Base-by-base conservation (phyloP, 2,329 filamentous ascomycete genomes). In the Tolypocladium tundrense region DNA sequence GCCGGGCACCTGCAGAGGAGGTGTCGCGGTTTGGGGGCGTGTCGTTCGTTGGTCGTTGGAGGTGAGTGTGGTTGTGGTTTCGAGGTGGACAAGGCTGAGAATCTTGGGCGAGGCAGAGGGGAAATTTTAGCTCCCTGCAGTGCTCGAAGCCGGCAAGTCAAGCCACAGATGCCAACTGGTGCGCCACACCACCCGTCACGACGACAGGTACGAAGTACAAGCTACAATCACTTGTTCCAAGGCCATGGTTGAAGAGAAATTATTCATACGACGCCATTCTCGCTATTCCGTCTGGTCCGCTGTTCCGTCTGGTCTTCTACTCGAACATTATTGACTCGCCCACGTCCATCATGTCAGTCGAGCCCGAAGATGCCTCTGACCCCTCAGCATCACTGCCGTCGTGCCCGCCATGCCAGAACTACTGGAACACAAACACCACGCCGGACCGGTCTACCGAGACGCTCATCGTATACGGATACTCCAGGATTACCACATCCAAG, bases 381-480 rank as follows among this genome's bases (percentile, higher is more conserved):
- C 13, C 24, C 24, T 4, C 21, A 16, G n/a, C 55, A 51, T 58
- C 33, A 40, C 40, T 42, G 24, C 27, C 40, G n/a, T 54, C 35
- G 51, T 53, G 27, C 51, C 40, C 43, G 57, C 55, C 53, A 45
- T 56, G 51, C 54, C 60, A 58, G 48, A n/a, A 63, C 65, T 72
- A 81, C 64, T 79, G 76, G 68, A 87, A 96, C 56, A 97, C 86
- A 78, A 94, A 96, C 52, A 97, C 85, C 70, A 93, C 87, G 0
- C 94, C 94, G 43, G 87, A 89, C 65, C 93, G 80, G 77, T 99
- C 94, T 57, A 88, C 92, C 63, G 89, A 95, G 54, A 97, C 80
- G 40, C 92, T 88, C 90, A 97, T 97, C 5, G 88, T 88, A 71
- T 96, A 97, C 31, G 94, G 94, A 62, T 84, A 80, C 75, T 97